Percentiles rank a stretch among this genome's conserved stretches.
Evolutionary conservation across 192 early-diverging fungal genomes (phyloP).

Genomic region (Entomortierella parvispora): DNA sequence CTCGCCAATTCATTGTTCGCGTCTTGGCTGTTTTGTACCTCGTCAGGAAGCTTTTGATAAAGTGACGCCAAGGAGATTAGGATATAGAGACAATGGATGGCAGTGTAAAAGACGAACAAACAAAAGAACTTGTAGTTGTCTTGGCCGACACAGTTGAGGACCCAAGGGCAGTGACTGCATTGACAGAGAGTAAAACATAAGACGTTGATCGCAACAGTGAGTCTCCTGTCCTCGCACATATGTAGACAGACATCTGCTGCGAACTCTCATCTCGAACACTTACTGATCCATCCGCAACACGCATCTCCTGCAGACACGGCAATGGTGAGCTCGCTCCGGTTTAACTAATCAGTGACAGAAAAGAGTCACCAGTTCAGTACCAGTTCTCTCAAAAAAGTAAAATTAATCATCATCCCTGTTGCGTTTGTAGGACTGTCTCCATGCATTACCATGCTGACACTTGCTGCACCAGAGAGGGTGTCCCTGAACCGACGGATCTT

Average conservation of each 20-base stretch:
- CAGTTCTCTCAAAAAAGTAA: no score
- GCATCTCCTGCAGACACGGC: constrained; percentile 63
- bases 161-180: constrained; percentile 48
- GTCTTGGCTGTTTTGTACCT: constrained; percentile 27
- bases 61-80: constrained; percentile 45
- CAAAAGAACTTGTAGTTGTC: constrained; percentile 69
- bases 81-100: constrained; percentile 56
- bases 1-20: no score
- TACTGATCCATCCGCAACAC: constrained; percentile 73
- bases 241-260: neutral
- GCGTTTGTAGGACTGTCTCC: no score
- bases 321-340: constrained; percentile 64
- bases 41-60: constrained; percentile 19
- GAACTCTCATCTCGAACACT: no score
- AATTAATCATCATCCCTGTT: no score
- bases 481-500: constrained; percentile 40
- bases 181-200: no score
- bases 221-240: constrained; percentile 49
- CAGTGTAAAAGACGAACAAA: constrained; percentile 60
- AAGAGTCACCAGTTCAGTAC: neutral
- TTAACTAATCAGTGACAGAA: constrained; percentile 40
- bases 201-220: neutral
- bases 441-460: constrained; percentile 40
- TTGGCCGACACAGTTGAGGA: constrained; percentile 62
- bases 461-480: constrained; percentile 48